phyloP scores from a whole-genome alignment of 2,329 filamentous ascomycete species.

The Keithomyces neogunnii region DNA sequence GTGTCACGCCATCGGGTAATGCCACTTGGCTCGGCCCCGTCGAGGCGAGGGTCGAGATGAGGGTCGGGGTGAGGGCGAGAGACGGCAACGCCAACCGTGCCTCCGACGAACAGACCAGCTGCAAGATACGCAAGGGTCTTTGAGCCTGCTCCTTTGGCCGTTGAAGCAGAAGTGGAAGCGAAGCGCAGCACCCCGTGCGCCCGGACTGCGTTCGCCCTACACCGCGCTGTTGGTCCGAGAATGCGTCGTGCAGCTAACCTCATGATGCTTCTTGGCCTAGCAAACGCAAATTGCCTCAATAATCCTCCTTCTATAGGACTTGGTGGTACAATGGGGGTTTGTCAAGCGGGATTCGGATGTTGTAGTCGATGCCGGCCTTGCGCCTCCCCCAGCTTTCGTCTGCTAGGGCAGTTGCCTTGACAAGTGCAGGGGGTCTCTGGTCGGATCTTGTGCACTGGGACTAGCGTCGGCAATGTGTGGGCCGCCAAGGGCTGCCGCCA shows the following conservation, averaged over 20 bases:
- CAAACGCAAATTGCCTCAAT: too few relatives aligned
- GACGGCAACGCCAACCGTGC: neutral
- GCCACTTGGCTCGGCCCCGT: neutral
- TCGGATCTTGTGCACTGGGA: neutral
- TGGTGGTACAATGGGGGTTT: too few relatives aligned
- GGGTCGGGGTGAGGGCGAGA: neutral
- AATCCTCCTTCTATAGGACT: too few relatives aligned
- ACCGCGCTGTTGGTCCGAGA: neutral
- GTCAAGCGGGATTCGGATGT: too few relatives aligned
- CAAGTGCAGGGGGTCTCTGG: neutral
- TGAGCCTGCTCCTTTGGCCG: neutral
- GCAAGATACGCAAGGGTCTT: neutral
- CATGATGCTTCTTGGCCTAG: neutral
- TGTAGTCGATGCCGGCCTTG: too few relatives aligned
- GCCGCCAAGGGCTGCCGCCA: neutral
- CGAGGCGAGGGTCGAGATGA: neutral
- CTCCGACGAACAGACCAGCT: conserved; percentile 1
- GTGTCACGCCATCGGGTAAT: conserved; percentile 10
- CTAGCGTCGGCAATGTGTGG: neutral
- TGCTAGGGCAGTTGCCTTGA: too few relatives aligned
- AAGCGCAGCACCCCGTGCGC: neutral
- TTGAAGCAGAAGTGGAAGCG: neutral
- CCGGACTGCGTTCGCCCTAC: neutral
- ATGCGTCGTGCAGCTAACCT: neutral
- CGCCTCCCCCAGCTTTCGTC: too few relatives aligned